Percentiles rank a stretch among this genome's conserved stretches.
phyloP scores from a whole-genome alignment of 306 rosid species.

The Acacia acuminata region DNA sequence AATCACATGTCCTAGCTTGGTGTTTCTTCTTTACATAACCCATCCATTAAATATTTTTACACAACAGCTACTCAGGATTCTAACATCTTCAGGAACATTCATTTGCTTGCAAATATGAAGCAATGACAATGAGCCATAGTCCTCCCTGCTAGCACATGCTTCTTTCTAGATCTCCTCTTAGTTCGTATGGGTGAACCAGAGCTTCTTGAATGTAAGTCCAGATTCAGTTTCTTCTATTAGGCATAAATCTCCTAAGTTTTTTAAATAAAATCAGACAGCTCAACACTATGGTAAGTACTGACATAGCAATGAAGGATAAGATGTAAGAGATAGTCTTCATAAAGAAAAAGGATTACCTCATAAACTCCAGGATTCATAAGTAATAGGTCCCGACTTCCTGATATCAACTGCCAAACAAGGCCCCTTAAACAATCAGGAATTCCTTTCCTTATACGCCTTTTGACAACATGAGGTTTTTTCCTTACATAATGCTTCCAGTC shows the following conservation, averaged over 20 bases:
- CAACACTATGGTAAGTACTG: constrained; percentile 21
- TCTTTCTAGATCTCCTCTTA: not conserved
- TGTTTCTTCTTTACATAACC: not conserved
- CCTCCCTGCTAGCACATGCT: not conserved
- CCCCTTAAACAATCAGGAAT: constrained; percentile 99
- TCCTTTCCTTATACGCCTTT: constrained; percentile 96
- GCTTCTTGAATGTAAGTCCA: not conserved
- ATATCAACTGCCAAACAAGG: constrained; percentile 97
- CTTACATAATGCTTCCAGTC: constrained; percentile 94
- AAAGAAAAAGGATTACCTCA: constrained; percentile 63
- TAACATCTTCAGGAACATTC: not conserved
- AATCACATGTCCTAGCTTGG: not conserved
- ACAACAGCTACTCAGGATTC: not conserved
- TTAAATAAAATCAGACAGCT: constrained; percentile 14
- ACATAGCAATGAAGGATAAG: not conserved
- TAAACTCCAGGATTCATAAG: constrained; percentile 99
- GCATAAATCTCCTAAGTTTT: not conserved
- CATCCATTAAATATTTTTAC: not conserved
- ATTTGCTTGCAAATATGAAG: not conserved
- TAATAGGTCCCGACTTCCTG: constrained; percentile 95
- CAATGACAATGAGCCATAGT: not conserved
- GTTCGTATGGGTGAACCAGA: not conserved
- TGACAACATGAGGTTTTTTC: constrained; percentile 88
- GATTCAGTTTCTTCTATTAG: not conserved
- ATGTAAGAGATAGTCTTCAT: constrained; percentile 11